These are phyloP conservation scores for Pyrrhoderma noxium DNA, from an alignment of 1,284 basidiomycete genomes.

Conservation along the genomic window DNA sequence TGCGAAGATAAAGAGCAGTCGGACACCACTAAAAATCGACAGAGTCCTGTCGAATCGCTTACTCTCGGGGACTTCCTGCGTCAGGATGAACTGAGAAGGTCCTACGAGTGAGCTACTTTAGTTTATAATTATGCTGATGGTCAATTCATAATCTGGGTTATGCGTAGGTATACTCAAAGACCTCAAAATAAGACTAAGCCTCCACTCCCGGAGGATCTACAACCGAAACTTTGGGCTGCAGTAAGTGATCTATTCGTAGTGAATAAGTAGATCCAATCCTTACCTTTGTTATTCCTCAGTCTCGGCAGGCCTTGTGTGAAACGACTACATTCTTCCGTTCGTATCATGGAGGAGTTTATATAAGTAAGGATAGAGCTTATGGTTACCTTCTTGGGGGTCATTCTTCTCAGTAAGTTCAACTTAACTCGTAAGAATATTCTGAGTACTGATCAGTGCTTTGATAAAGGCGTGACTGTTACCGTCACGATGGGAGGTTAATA, in stretches of 20 bases:
- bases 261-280: no score
- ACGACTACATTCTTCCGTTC: constrained; percentile 65
- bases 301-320: constrained; percentile 76
- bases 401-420: constrained; percentile 45
- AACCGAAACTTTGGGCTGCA: constrained; percentile 32
- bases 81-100: no score
- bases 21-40: no score
- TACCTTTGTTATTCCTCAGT: constrained; percentile 33
- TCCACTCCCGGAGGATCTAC: constrained; percentile 16
- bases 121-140: no score
- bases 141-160: neutral
- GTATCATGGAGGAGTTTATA: constrained; percentile 74
- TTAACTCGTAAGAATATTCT: neutral
- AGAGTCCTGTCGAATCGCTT: no score
- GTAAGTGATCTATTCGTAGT: no score
- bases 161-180: neutral
- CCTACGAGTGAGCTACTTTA: no score
- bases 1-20: no score
- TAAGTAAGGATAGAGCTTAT: constrained; percentile 48
- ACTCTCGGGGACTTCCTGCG: no score
- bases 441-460: constrained; percentile 11
- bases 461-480: constrained; percentile 60
- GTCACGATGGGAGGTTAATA: constrained; percentile 56
- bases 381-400: constrained; percentile 70
- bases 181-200: constrained; percentile 9